Percentiles rank a stretch among this genome's conserved stretches.
These are phyloP conservation scores for Coemansia sp. DNA, from an alignment of 192 early-diverging fungal genomes.

Conservation along the genomic window DNA sequence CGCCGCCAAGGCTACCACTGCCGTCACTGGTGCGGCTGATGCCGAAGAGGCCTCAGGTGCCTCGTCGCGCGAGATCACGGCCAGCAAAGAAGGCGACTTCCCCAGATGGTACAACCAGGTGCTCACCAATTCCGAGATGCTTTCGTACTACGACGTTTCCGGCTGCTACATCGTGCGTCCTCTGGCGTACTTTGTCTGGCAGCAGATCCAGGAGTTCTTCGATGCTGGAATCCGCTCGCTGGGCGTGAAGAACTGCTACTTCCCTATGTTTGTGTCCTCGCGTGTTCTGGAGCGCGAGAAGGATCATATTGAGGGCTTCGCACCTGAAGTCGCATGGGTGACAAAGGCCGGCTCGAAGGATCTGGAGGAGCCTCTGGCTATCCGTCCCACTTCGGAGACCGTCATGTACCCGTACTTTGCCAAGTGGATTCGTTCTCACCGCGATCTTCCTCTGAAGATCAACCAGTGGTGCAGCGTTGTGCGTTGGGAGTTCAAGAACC, in stretches of 20 bases:
- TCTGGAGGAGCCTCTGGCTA: conserved; percentile 94
- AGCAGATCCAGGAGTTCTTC: conserved; percentile 94
- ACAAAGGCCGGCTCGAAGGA: conserved; percentile 92
- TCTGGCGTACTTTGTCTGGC: conserved; percentile 94
- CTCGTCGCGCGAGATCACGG: conserved; percentile 81
- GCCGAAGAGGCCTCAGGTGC: conserved; percentile 58
- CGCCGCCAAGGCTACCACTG: conserved; percentile 24
- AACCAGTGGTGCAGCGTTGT: conserved; percentile 99
- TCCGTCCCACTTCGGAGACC: conserved; percentile 98
- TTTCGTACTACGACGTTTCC: conserved; percentile 97
- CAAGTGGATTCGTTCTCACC: conserved; percentile 96
- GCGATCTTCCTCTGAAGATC: conserved; percentile 92
- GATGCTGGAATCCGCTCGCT: conserved; percentile 83
- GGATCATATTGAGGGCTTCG: conserved; percentile 99
- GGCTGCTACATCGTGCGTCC: conserved; percentile 99
- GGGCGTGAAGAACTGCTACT: conserved; percentile 97
- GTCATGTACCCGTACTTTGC: conserved; percentile 99
- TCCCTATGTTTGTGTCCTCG: conserved; percentile 98
- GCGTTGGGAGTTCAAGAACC: conserved; percentile 99
- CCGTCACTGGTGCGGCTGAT: conserved; percentile 30
- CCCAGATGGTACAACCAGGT: conserved; percentile 92
- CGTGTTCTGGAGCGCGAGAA: conserved; percentile 91
- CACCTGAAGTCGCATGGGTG: conserved; percentile 99
- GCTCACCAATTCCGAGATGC: conserved; percentile 90
- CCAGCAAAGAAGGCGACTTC: conserved; percentile 88